These are phyloP conservation scores for Acacia acuminata DNA, from an alignment of 306 rosid genomes.

Conservation along the genomic window DNA sequence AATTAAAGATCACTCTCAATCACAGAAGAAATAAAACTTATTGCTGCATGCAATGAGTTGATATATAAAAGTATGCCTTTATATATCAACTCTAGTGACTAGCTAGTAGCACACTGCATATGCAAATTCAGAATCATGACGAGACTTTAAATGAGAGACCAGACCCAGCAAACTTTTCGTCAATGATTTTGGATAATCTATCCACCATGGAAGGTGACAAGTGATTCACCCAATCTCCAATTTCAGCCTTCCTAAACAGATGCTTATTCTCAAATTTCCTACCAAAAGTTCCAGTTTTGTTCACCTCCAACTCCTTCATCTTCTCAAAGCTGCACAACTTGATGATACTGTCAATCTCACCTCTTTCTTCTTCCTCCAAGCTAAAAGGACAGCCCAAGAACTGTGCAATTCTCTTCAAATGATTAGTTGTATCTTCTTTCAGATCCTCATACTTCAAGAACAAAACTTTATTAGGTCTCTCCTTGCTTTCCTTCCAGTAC, in stretches of 20 bases:
- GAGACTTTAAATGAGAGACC: conserved; percentile 38
- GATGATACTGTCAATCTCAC: conserved; percentile 37
- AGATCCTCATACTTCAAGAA: conserved; percentile 62
- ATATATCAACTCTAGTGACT: too few relatives aligned
- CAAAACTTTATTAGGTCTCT: conserved; percentile 45
- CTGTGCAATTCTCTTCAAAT: conserved; percentile 42
- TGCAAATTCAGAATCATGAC: not conserved
- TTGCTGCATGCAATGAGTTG: not conserved
- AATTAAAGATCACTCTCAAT: not conserved
- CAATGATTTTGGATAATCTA: conserved; percentile 43
- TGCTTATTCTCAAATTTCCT: conserved; percentile 43
- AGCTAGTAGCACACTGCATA: too few relatives aligned
- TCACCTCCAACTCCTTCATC: conserved; percentile 53
- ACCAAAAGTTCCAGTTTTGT: conserved; percentile 36
- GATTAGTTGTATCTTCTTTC: conserved; percentile 33
- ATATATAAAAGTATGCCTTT: too few relatives aligned
- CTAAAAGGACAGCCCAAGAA: conserved; percentile 50
- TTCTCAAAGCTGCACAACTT: conserved; percentile 52
- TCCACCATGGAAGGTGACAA: conserved; percentile 51
- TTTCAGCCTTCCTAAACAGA: conserved; percentile 57
- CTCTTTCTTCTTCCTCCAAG: conserved; percentile 47
- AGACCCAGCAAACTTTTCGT: conserved; percentile 42
- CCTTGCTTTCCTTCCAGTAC: conserved; percentile 58
- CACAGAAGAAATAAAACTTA: not conserved
- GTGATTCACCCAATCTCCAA: conserved; percentile 62